Evolutionary conservation across 169 alveolate genomes (phyloP).

Genomic region (Plasmodium relictum): DNA sequence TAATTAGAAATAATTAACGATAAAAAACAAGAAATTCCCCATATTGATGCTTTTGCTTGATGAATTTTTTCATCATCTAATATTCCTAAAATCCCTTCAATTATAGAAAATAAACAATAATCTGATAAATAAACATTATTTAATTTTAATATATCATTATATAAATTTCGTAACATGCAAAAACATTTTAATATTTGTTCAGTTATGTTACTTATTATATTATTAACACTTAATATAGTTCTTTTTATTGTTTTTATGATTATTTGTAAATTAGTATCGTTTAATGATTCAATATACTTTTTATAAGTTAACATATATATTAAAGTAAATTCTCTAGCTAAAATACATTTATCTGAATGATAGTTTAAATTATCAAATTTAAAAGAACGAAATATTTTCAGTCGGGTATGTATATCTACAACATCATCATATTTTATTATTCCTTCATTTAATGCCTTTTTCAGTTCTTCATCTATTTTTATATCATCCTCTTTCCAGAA

Average conservation of each 20-base stretch:
- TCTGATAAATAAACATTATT: slow-evolving; percentile 51
- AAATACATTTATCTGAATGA: slow-evolving; percentile 52
- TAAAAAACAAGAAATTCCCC: slow-evolving; percentile 58
- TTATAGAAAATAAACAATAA: slow-evolving; percentile 61
- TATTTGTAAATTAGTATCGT: slow-evolving; percentile 26
- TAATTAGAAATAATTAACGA: slow-evolving; percentile 52
- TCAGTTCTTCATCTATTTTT: slow-evolving; percentile 21
- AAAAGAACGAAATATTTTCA: slow-evolving; percentile 31
- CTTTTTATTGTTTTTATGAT: slow-evolving; percentile 39
- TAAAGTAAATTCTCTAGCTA: slow-evolving; percentile 50
- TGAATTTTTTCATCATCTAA: slow-evolving; percentile 43
- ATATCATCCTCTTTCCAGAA: slow-evolving; percentile 42
- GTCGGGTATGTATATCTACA: neutral
- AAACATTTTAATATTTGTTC: slow-evolving; percentile 67
- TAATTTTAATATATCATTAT: slow-evolving; percentile 50
- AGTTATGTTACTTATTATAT: slow-evolving; percentile 41
- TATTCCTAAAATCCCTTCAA: slow-evolving; percentile 36
- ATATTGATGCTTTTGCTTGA: slow-evolving; percentile 49
- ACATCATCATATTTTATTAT: slow-evolving; percentile 32
- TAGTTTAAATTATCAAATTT: slow-evolving; percentile 68
- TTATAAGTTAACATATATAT: slow-evolving; percentile 46
- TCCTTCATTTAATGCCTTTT: slow-evolving; percentile 24
- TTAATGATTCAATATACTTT: slow-evolving; percentile 34
- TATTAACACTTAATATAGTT: slow-evolving; percentile 31
- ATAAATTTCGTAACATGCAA: slow-evolving; percentile 37